Evolutionary conservation across 2,329 filamentous ascomycete species (phyloP).

Genomic region (Fonsecaea monophora): DNA sequence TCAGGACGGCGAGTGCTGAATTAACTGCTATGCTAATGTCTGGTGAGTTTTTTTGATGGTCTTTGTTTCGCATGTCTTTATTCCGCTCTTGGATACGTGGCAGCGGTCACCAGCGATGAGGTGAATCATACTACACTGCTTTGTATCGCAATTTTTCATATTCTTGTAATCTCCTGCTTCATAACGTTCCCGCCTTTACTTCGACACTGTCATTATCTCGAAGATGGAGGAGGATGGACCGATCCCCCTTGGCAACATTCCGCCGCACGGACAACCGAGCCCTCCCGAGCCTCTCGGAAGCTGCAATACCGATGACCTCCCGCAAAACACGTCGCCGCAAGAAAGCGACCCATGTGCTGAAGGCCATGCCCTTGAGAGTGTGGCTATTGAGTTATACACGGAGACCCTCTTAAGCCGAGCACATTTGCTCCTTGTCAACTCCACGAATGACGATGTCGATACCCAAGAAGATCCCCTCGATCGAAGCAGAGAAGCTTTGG

Average conservation of each 20-base stretch:
- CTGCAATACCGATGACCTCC: neutral
- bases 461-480: constrained; percentile 8
- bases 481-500: constrained; percentile 17
- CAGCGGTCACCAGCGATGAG: neutral
- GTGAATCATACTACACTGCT: neutral
- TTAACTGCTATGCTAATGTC: neutral
- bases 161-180: neutral
- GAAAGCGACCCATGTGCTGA: neutral
- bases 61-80: neutral
- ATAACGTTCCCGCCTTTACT: neutral
- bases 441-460: neutral
- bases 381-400: constrained; percentile 23
- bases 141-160: neutral
- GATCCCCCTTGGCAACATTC: neutral
- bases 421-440: constrained; percentile 26
- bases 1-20: neutral
- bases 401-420: constrained; percentile 25
- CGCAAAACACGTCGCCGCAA: neutral
- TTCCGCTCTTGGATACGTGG: neutral
- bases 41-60: neutral
- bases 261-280: constrained; percentile 10
- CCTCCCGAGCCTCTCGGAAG: neutral
- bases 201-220: neutral
- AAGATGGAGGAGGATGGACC: neutral
- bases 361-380: neutral